These are phyloP conservation scores for Neurospora sp. DNA, from an alignment of 495 filamentous ascomycete species.

Conservation along the genomic window DNA sequence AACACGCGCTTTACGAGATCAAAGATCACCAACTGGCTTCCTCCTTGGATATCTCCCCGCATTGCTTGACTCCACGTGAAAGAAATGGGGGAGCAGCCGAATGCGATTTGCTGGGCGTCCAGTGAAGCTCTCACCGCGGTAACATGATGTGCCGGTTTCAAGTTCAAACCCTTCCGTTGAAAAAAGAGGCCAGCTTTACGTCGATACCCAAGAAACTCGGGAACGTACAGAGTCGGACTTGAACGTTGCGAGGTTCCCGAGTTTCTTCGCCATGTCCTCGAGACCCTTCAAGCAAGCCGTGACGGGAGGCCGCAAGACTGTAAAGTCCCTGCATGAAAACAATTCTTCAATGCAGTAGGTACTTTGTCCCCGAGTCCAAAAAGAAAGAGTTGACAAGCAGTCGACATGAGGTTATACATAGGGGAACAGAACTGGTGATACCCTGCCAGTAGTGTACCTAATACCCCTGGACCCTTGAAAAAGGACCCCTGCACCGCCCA, in stretches of 20 bases:
- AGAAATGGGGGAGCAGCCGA: background rate
- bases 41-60: background rate
- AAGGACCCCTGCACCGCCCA: background rate
- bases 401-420: background rate
- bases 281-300: background rate
- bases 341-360: background rate
- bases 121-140: background rate
- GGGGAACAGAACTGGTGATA: background rate
- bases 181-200: background rate
- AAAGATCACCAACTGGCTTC: background rate
- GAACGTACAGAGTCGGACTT: too few relatives aligned
- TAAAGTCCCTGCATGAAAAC: background rate
- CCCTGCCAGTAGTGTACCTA: background rate
- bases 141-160: background rate
- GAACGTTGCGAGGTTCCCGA: too few relatives aligned
- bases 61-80: background rate
- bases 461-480: background rate
- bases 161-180: background rate
- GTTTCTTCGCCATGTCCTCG: too few relatives aligned
- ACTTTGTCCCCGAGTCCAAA: background rate
- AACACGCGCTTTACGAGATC: background rate
- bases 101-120: background rate
- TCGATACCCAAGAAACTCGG: too few relatives aligned
- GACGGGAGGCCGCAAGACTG: background rate
- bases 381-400: background rate